Evolutionary conservation across 257 asterid species (phyloP), one percentile per base, ranked within the genome.

Genomic region (Plantago ovata): DNA sequence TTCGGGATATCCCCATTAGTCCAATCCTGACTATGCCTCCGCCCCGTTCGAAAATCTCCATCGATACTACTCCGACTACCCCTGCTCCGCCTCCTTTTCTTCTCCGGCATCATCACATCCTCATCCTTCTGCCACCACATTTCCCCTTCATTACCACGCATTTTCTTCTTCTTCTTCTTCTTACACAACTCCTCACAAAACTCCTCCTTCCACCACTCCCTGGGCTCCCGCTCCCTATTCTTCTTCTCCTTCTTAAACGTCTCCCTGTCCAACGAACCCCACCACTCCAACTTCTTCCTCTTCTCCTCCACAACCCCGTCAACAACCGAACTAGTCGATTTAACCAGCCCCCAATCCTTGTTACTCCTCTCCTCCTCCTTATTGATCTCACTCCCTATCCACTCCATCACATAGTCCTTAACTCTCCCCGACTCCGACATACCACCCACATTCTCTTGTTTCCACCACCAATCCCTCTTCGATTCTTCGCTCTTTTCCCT

Each of bases 161-260:
- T n/a, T 59, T 75, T 46, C 36, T 82, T 64, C 61, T 75, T 85
- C 71, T 86, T 85, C 78, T 80, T 90, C 67, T 87, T 90, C 74
- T 81, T 88, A 24, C 88, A 46, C 24, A 90, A 52, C 49, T 91
- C 98, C 10, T 87, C 96, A 21, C 96, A 91, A 48, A 84, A 87
- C 63, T 91, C 98, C 51, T 90, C 98, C 78, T 84, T 87, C 98
- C 98, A 90, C 96, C 96, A 90, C 71, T 90, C 96, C 62, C 84
- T 79, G 10, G 96, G 95, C 63, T 79, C 75, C 69, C 81, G 95
- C 63, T 79, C 75, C 69, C 81, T 56, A 44, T 50, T 69, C 69
- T 75, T 90, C 61, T 63, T 82, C 32, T 82, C 86, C 73, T 70
- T 80, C 75, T 62, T 77, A 57, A 50, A 15, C 60, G 66, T 62